phyloP scores from a whole-genome alignment of 148 eudicot species.

The Cornus florida region DNA sequence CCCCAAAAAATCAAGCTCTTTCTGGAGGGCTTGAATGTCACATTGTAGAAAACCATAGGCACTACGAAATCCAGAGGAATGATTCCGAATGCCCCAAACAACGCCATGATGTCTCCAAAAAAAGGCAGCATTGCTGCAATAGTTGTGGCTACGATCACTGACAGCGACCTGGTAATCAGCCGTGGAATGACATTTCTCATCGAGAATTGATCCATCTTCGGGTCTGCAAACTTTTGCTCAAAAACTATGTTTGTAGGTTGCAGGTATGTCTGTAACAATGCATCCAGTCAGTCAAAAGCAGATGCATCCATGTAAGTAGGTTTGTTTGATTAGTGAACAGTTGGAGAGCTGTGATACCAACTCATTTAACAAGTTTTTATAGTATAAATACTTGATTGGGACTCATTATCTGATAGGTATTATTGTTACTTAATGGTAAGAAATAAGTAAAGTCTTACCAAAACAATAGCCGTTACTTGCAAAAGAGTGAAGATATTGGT shows the following conservation, averaged over 20 bases:
- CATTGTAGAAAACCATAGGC: slow-evolving; percentile 71
- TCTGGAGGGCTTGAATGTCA: slow-evolving; percentile 66
- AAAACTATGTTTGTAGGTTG: slow-evolving; percentile 70
- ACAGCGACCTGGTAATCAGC: slow-evolving; percentile 49
- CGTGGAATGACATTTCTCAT: slow-evolving; percentile 56
- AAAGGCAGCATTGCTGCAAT: slow-evolving; percentile 82
- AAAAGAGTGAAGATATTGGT: slow-evolving; percentile 57
- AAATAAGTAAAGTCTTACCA: slow-evolving; percentile 34
- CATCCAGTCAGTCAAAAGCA: neutral
- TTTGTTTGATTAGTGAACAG: too few species aligned
- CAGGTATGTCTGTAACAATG: slow-evolving; percentile 47
- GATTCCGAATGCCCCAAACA: slow-evolving; percentile 72
- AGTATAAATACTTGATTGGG: neutral
- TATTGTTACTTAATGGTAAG: neutral
- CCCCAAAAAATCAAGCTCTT: slow-evolving; percentile 48
- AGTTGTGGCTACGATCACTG: slow-evolving; percentile 46
- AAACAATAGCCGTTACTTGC: slow-evolving; percentile 53
- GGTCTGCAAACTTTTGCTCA: slow-evolving; percentile 50
- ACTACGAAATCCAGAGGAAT: slow-evolving; percentile 76
- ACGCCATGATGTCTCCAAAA: slow-evolving; percentile 77
- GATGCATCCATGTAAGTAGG: neutral
- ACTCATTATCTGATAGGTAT: neutral
- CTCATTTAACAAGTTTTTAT: neutral
- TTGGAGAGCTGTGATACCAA: too few species aligned
- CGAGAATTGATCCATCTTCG: slow-evolving; percentile 44